Base-by-base conservation (phyloP, 1,139 yeast genomes). In the Zygoascus hellenicus region DNA sequence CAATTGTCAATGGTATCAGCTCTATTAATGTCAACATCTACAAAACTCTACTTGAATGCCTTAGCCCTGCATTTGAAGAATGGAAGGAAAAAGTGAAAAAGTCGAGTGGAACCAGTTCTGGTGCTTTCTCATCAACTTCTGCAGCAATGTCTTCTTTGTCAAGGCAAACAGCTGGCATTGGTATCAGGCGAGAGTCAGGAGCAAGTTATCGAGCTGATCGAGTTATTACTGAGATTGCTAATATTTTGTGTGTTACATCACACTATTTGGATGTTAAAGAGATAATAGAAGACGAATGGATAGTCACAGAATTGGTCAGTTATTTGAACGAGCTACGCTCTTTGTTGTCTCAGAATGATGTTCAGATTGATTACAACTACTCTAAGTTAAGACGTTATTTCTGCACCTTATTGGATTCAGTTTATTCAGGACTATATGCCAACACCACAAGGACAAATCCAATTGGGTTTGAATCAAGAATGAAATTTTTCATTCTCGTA, bases 1-100 rank as follows among this genome's bases (percentile, higher is more conserved):
- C 97, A 0, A 81, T 89, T 11, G 88, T 89, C 28, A 71, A 83
- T 1, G 97, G 97, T 0, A 67, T 94, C 48, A 84, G 96, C 55
- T 88, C 95, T 53, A 80, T 90, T 63, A 94, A 94, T 64, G 81
- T 90, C 52, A 92, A 92, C 63, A 87, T 92, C 16, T 89, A 87
- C 71, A 80, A 77, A 55, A 82, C 96, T 0, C 76, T 92, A 48
- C 67, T 92, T 42, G 96, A 90, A 57, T 83, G 85, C 53, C 70
- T 90, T 13, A 89, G 86, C 16, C 74, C 80, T 1, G 74, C 79
- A 5, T 66, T 87, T 44, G 72, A 71, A 11, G 77, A 51, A 14
- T 63, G 68, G 67, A 53, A 55, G 33, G 58, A 54, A 9, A 59
- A 59, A 28, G 30, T 51, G 13, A 44, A 46, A 22, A 33, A 51